Evolutionary conservation across 208 protist genomes (phyloP), one percentile per base, ranked within the genome.

Genomic region (Angomonas deanei): DNA sequence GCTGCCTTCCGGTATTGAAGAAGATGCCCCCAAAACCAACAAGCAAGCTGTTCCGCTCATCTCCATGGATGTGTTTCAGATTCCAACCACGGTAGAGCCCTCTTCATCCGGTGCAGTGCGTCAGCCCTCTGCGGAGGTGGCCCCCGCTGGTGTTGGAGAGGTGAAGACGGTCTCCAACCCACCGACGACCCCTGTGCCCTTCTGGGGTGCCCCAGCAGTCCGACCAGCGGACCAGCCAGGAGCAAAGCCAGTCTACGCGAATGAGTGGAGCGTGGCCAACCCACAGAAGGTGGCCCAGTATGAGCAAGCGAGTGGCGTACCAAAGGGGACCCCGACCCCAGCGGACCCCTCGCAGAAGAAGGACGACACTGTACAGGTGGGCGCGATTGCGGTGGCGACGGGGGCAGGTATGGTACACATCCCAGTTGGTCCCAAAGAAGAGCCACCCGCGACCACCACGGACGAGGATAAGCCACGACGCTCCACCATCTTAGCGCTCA

Each of bases 401-500:
- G 53, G 53, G 3, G 15, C 53, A 30, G 30, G 42, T 13, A 10
- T 58, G 1, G 30, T 58, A 8, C 53, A 58, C 32, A 58, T 58
- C 3, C 53, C 53, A 1, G 10, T 3, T 17, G 5, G 1, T 15
- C 8, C 33, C 28, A 39, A 30, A 31, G 53, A 30, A n/a, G 53
- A 30, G 53, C 26, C 3, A 3, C 19, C 8, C 28, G 28, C 17
- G 30, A 23, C 53, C 8, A 23, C 53, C 8, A 19, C 3, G 8
- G 30, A n/a, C 53, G 30, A 4, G 13, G 28, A 33, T 5, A 58
- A 58, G 55, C 55, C 55, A 21, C 55, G 55, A 6, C 64, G 21
- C 13, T 80, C 74, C 0, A 75, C 62, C 19, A 80, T 80, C 28
- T 39, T 53, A 47, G 64, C 67, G 6, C 60, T 78, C n/a, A 53